These are phyloP conservation scores for Acacia melanoxylon DNA, from an alignment of 306 rosid species.

Conservation along the genomic window DNA sequence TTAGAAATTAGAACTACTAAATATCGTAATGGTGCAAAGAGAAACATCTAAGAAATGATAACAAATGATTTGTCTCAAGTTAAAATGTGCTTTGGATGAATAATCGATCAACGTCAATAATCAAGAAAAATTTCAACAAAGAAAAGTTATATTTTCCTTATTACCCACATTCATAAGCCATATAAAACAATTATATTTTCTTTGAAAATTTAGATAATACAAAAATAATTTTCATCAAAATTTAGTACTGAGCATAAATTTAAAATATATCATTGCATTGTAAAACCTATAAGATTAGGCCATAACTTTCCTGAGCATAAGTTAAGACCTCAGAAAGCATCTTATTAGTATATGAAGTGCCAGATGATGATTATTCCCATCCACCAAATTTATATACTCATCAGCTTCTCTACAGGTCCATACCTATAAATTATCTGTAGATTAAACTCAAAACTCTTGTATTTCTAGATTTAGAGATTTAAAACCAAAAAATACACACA, in stretches of 20 bases:
- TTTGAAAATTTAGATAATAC: neutral
- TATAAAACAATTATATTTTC: neutral
- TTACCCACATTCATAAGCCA: too few species aligned
- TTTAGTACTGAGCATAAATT: neutral
- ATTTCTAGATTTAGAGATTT: neutral
- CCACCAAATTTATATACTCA: too few species aligned
- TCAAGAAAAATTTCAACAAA: too few species aligned
- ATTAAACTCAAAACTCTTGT: neutral
- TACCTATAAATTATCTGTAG: neutral
- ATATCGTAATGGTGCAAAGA: too few species aligned
- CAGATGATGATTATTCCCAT: too few species aligned
- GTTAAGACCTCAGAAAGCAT: neutral
- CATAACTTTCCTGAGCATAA: neutral
- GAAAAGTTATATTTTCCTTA: neutral
- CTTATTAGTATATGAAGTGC: too few species aligned
- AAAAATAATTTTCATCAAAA: too few species aligned
- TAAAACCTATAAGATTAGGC: neutral
- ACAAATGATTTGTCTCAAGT: neutral
- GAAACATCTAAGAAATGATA: too few species aligned
- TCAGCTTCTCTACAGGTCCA: too few species aligned
- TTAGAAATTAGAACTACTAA: too few species aligned
- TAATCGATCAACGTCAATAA: too few species aligned
- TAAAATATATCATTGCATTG: neutral
- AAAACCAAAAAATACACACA: neutral
- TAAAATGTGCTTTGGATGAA: neutral